Base-by-base conservation (phyloP, 1,139 yeast species). In the Blastobotrys capitulatus region DNA sequence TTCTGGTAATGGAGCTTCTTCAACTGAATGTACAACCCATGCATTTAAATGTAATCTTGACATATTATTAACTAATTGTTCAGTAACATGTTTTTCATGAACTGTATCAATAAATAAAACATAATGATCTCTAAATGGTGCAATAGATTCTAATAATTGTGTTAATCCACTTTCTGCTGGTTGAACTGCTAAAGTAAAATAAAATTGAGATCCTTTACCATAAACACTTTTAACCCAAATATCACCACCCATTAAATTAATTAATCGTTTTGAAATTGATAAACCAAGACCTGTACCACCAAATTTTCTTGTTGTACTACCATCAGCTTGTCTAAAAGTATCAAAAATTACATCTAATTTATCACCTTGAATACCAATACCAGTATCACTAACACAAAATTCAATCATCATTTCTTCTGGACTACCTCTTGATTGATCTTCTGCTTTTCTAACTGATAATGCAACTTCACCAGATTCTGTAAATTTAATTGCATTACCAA, bases 221-320 rank as follows among this genome's bases (percentile, higher is more conserved):
- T 82, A 84, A 50, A 78, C 78, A 1, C 92, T 84, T 31, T 86
- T 80, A 37, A 86, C 95, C 95, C 95, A 86, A 54, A 86, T 86
- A 56, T 85, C 90, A 47, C 76, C 96, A 42, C 95, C 95, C 95
- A 87, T 86, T 53, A 87, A 75, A 61, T 86, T 90, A 63, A 87
- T 86, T 59, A 87, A 76, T 60, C 87, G 88, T 65, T 86, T 86
- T 7, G 95, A 87, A 66, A 87, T 87, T 1, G 95, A 85, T 52
- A 87, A 75, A 25, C 96, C 96, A 46, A 87, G 74, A 53, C 92
- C 92, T 9, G 95, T 87, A 65, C 96, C 96, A 63, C 96, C 96
- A 65, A 87, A 87, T 66, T 86, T 86, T 64, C 96, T 78, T 1
- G 95, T 87, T 0, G 95, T 86, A 2, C 95, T 86, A 46, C 95